phyloP scores from a whole-genome alignment of 768 basidiomycete genomes.

The Grammothele lineata region DNA sequence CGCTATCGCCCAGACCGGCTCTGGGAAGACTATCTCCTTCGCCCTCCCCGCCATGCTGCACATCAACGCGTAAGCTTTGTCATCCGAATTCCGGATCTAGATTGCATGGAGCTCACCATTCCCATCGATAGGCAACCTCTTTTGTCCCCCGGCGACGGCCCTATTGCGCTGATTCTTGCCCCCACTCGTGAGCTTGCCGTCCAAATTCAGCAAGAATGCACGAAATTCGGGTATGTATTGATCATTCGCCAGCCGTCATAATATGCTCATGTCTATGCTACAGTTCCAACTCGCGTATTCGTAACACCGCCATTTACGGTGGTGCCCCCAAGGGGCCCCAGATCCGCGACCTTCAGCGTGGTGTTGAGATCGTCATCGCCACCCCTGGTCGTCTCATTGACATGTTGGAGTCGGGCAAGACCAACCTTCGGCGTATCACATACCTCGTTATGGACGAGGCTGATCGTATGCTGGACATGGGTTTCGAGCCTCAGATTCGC shows the following conservation, averaged over 20 bases:
- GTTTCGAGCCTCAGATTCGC: slow-evolving; percentile 99
- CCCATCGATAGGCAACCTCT: slow-evolving; percentile 71
- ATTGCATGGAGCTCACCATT: background rate
- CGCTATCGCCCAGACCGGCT: slow-evolving; percentile 97
- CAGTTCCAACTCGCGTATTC: slow-evolving; percentile 88
- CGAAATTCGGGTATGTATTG: slow-evolving; percentile 82
- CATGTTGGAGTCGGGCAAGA: slow-evolving; percentile 96
- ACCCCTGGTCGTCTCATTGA: slow-evolving; percentile 99
- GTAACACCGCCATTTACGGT: slow-evolving; percentile 98
- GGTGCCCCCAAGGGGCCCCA: slow-evolving; percentile 99
- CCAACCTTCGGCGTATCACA: slow-evolving; percentile 92
- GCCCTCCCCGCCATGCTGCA: slow-evolving; percentile 99
- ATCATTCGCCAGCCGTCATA: slow-evolving; percentile 3
- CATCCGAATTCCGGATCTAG: background rate
- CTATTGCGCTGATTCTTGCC: slow-evolving; percentile 93
- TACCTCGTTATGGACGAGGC: slow-evolving; percentile 99
- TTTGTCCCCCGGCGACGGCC: slow-evolving; percentile 90
- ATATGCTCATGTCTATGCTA: slow-evolving; percentile 2
- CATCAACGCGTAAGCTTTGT: slow-evolving; percentile 84
- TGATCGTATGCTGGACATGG: slow-evolving; percentile 99
- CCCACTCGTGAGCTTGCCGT: slow-evolving; percentile 98
- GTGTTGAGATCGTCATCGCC: slow-evolving; percentile 98
- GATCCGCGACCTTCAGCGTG: slow-evolving; percentile 95
- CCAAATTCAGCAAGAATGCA: slow-evolving; percentile 98
- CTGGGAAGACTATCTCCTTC: slow-evolving; percentile 98